Percentiles rank a stretch among this genome's conserved stretches.
These are phyloP conservation scores for Cutaneotrichosporon dermatis DNA, from an alignment of 1,284 basidiomycete species.

Conservation along the genomic window DNA sequence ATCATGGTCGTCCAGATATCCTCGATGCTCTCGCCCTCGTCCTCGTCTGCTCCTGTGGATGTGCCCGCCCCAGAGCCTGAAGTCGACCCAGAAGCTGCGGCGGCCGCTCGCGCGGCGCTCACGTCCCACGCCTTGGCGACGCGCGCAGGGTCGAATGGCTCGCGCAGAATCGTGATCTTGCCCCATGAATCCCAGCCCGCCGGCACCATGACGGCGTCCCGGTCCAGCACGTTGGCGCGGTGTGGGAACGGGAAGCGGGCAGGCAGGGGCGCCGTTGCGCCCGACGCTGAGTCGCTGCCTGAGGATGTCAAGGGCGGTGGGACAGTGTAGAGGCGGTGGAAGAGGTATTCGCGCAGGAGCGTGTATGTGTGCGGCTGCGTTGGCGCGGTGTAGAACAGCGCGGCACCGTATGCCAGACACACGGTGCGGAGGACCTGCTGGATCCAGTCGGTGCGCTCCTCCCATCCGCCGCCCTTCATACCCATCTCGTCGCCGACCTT, in stretches of 20 bases:
- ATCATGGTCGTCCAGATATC: conserved; percentile 47
- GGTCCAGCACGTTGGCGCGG: conserved; percentile 84
- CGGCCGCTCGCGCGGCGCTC: conserved; percentile 23
- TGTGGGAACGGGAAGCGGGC: conserved; percentile 75
- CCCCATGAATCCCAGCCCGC: conserved; percentile 98
- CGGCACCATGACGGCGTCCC: conserved; percentile 86
- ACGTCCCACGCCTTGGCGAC: conserved; percentile 80
- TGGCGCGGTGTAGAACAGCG: conserved; percentile 84
- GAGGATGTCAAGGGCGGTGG: conserved; percentile 26
- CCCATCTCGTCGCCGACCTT: conserved; percentile 60
- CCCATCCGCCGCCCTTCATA: conserved; percentile 71
- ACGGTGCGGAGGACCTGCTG: conserved; percentile 91
- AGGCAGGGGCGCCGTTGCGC: conserved; percentile 46
- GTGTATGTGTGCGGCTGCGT: conserved; percentile 69
- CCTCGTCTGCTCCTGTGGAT: conserved; percentile 23
- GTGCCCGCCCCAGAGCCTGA: no score
- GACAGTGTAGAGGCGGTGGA: conserved; percentile 74
- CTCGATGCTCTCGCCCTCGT: conserved; percentile 35
- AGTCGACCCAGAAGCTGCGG: no score
- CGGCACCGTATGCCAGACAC: conserved; percentile 88
- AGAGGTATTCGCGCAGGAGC: conserved; percentile 74
- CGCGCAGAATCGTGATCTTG: conserved; percentile 84
- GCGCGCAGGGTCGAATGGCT: conserved; percentile 78
- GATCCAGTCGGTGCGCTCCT: conserved; percentile 89
- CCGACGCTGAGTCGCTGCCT: no score